Evolutionary conservation across 1,284 basidiomycete genomes (phyloP), one percentile per base, ranked within the genome.

Genomic region (Xerocomus alliaceus): DNA sequence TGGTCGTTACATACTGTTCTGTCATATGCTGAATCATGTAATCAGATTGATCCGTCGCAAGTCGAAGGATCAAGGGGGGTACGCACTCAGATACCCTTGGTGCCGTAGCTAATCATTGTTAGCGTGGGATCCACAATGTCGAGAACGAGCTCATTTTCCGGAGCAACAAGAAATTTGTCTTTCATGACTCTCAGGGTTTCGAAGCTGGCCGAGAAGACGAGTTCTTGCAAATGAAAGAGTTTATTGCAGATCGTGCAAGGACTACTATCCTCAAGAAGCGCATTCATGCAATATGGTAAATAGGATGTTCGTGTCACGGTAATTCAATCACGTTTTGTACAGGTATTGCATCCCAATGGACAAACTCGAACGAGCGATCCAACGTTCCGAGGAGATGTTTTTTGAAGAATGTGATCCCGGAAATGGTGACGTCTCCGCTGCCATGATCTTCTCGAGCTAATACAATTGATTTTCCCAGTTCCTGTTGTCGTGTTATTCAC

Each of bases 311-410:
- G 2, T 4, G 5, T 37, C 24, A 17, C 7, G 4, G 5, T 12
- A 26, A 15, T 41, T 28, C 7, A n/a, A 50, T 39, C 22, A 32
- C 17, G 12, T 12, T 4, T 53, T 18, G 4, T 31, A 6, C 45
- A 59, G 45, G 52, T 55, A 55, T 26, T 59, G 52, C 29, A 56
- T 56, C 11, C 39, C 46, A 12, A 59, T 55, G 58, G 58, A 49
- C 31, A 42, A 59, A 17, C 26, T 52, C 4, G 47, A 35, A 5
- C 39, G 39, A 44, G 31, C 47, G 29, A 29, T 57, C n/a, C 56
- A 53, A 35, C 31, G 31, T 1, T 35, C 47, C 3, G 41, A 50
- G n/a, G 47, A 50, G 28, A 49, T 6, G 31, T 49, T 56, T n/a
- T 49, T 56, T 22, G 18, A 56, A 0, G 47, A 56, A 26, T 56